These are phyloP conservation scores for Kurtzmaniella quercitrusa DNA, from an alignment of 1,139 yeast species.

Conservation along the genomic window DNA sequence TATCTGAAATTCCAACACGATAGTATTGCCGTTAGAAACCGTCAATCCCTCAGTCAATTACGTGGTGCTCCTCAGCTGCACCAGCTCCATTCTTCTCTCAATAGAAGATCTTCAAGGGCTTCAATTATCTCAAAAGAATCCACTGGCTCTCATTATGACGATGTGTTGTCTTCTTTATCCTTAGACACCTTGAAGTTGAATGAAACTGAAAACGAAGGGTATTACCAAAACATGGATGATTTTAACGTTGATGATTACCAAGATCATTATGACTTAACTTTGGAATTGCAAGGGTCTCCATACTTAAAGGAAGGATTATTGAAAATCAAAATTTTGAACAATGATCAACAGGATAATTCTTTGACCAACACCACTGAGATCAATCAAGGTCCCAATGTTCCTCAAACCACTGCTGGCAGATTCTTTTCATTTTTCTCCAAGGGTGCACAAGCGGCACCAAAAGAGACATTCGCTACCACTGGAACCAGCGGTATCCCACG, in stretches of 20 bases:
- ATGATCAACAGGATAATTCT: slow-evolving; percentile 34
- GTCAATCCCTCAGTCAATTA: slow-evolving; percentile 29
- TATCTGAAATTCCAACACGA: slow-evolving; percentile 18
- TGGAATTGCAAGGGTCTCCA: slow-evolving; percentile 70
- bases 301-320: slow-evolving; percentile 76
- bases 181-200: slow-evolving; percentile 30
- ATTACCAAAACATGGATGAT: slow-evolving; percentile 24
- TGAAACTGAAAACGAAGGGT: slow-evolving; percentile 12
- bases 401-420: slow-evolving; percentile 15
- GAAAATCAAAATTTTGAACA: slow-evolving; percentile 43
- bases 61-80: slow-evolving; percentile 12
- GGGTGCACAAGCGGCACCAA: slow-evolving; percentile 8
- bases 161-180: slow-evolving; percentile 32
- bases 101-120: slow-evolving; percentile 32
- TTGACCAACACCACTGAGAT: slow-evolving; percentile 14
- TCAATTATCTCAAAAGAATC: slow-evolving; percentile 33
- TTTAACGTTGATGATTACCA: slow-evolving; percentile 41
- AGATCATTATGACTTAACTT: slow-evolving; percentile 53
- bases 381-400: slow-evolving; percentile 22
- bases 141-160: slow-evolving; percentile 22
- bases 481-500: slow-evolving; percentile 22
- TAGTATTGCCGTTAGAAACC: slow-evolving; percentile 18
- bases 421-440: slow-evolving; percentile 24
- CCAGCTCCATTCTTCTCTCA: slow-evolving; percentile 12
- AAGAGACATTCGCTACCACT: slow-evolving; percentile 10